Conservation (phyloP, 495 filamentous ascomycete species). For the Cercophora newfieldiana region DNA sequence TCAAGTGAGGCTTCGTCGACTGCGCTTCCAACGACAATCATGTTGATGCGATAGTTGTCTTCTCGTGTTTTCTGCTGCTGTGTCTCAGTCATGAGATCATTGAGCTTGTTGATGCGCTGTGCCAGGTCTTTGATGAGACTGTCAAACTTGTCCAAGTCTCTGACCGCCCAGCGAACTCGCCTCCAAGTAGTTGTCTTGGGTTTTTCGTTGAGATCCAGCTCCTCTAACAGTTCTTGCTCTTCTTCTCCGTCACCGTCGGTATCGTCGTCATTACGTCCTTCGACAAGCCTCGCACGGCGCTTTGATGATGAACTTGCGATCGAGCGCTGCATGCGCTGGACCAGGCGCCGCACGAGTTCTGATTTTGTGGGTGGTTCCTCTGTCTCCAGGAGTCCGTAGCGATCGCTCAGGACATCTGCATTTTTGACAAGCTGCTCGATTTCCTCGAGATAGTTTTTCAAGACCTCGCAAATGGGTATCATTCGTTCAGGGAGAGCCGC, state of each 20-base stretch:
- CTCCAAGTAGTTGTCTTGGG: slow-evolving; percentile 1
- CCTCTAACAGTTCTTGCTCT: not conserved
- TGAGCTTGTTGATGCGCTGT: slow-evolving; percentile 14
- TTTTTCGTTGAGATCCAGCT: not conserved
- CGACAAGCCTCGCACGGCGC: not conserved
- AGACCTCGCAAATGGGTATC: not conserved
- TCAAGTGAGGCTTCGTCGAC: slow-evolving; percentile 14
- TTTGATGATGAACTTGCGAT: slow-evolving; percentile 1
- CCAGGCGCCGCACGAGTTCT: slow-evolving; percentile 7
- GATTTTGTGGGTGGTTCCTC: slow-evolving; percentile 17
- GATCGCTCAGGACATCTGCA: slow-evolving; percentile 4
- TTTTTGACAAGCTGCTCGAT: slow-evolving; percentile 12
- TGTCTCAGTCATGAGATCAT: slow-evolving; percentile 16
- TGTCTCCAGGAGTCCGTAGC: slow-evolving; percentile 12
- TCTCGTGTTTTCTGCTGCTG: slow-evolving; percentile 1
- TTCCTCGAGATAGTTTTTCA: slow-evolving; percentile 14
- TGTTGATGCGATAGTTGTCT: slow-evolving; percentile 17
- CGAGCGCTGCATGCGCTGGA: slow-evolving; percentile 13
- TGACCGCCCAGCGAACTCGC: slow-evolving; percentile 10
- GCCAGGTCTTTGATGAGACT: slow-evolving; percentile 13
- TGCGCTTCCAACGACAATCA: slow-evolving; percentile 18
- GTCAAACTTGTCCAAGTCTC: slow-evolving; percentile 17
- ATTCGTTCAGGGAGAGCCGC: slow-evolving; percentile 1
- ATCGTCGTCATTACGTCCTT: not conserved
- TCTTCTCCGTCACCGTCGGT: not conserved